Evolutionary conservation across 345 rosid species (phyloP).

Genomic region (Aethionema arabicum): DNA sequence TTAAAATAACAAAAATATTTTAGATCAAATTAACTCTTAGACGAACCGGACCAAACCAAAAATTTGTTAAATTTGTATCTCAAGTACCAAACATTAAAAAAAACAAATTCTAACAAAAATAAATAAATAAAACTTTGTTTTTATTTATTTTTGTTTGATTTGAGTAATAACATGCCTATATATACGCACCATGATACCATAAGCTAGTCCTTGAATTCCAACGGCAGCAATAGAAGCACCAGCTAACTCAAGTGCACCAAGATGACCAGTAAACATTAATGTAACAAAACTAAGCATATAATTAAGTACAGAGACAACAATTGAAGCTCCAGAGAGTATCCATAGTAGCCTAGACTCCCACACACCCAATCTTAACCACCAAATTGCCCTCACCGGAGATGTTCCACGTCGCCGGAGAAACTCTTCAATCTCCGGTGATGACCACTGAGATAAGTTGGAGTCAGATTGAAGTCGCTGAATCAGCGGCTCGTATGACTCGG

Average conservation of each 20-base stretch:
- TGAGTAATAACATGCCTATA: constrained; percentile 3
- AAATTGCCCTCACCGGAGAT: constrained; percentile 41
- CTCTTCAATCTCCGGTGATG: constrained; percentile 66
- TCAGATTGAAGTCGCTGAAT: constrained; percentile 57
- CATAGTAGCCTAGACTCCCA: constrained; percentile 91
- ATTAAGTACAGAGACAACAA: constrained; percentile 60
- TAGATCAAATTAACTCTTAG: too few relatives aligned
- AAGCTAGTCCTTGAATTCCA: constrained; percentile 93
- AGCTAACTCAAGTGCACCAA: constrained; percentile 75
- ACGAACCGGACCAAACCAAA: too few relatives aligned
- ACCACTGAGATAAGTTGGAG: constrained; percentile 50
- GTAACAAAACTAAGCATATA: constrained; percentile 89
- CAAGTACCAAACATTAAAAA: too few relatives aligned
- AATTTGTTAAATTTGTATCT: too few relatives aligned
- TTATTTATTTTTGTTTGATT: neutral
- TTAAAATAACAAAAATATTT: too few relatives aligned
- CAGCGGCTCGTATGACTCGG: constrained; percentile 46
- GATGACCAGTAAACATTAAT: constrained; percentile 70
- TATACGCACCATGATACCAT: constrained; percentile 76
- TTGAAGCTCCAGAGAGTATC: constrained; percentile 73
- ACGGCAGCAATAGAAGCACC: constrained; percentile 89
- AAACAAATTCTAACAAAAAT: too few relatives aligned
- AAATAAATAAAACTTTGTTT: constrained; percentile 11
- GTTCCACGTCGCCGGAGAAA: constrained; percentile 43
- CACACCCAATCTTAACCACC: constrained; percentile 68